Conservation (phyloP, 2,329 filamentous ascomycete genomes). For the Myriosclerotinia duriaeana region DNA sequence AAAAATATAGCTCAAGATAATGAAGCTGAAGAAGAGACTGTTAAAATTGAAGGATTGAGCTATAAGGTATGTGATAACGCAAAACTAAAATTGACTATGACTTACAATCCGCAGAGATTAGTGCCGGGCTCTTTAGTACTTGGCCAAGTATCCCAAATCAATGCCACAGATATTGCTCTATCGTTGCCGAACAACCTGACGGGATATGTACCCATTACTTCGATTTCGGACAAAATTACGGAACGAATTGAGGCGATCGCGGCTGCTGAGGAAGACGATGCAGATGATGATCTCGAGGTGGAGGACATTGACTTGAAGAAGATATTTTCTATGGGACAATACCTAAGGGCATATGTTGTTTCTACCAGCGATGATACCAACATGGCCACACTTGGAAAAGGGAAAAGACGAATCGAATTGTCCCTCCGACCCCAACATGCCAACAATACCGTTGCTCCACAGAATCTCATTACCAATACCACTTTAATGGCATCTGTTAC, state of each 20-base stretch:
- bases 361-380: constrained; percentile 70
- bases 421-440: constrained; percentile 76
- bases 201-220: constrained; percentile 87
- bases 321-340: constrained; percentile 82
- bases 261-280: constrained; percentile 59
- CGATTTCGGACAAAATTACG: constrained; percentile 80
- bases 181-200: constrained; percentile 89
- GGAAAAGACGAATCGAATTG: constrained; percentile 80
- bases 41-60: constrained; percentile 82
- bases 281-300: constrained; percentile 52
- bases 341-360: constrained; percentile 78
- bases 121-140: constrained; percentile 84
- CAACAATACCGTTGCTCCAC: constrained; percentile 71
- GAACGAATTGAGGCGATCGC: constrained; percentile 69
- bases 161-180: constrained; percentile 73
- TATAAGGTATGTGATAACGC: constrained; percentile 66
- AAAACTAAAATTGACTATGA: constrained; percentile 2
- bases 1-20: constrained; percentile 52
- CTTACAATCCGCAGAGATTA: constrained; percentile 62
- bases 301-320: constrained; percentile 68
- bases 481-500: constrained; percentile 84
- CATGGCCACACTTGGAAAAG: constrained; percentile 46
- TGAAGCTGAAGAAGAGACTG: constrained; percentile 49
- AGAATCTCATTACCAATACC: constrained; percentile 71
- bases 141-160: constrained; percentile 81